Evolutionary conservation across 768 basidiomycete genomes (phyloP), one percentile per base, ranked within the genome.

Genomic region (Phanerochaete carnosa): DNA sequence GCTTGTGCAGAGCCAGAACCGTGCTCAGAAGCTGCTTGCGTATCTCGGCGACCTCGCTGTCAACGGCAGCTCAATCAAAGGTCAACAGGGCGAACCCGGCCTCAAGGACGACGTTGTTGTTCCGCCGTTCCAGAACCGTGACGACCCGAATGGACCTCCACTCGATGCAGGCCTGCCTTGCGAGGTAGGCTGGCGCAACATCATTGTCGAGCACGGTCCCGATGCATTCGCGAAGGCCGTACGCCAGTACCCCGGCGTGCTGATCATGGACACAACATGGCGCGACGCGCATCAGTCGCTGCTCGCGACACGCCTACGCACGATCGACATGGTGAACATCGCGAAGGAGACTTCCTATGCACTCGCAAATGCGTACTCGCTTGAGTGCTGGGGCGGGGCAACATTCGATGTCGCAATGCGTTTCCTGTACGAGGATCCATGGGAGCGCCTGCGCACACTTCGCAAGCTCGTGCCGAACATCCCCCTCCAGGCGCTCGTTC

Each of bases 251-350:
- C 92, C 93, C 55, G 97, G 97, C 58, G 88, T 86, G 58, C 83
- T 98, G 63, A 95, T 97, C 76, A 94, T 95, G 94, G 93, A 99
- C 76, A 98, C 96, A 29, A 98, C 96, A 1, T 98, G 97, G 96
- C 92, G 97, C 73, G 97, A 99, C 70, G 97, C 97, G 25, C 97
- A 99, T 74, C 97, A 99, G 75, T 97, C 95, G 29, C 83, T 99
- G 35, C 86, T 99, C 58, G 97, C 97, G 49, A 99, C 97, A 29
- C 90, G 97, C 62, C 82, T 99, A 53, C 87, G 97, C 64, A 98
- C 97, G 11, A 87, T 90, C 64, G 97, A 99, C 71, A 98, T 98
- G 87, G 92, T 87, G 66, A 98, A 97, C 77, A 98, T 99, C 64
- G 97, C 97, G 56, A 97, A 92, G 75, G 95, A 97, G 81, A 98